A percentile compares a stretch with the other conserved stretches of the same genome.
Conservation (phyloP, 1,139 yeast species). For the Diutina neorugosa region DNA sequence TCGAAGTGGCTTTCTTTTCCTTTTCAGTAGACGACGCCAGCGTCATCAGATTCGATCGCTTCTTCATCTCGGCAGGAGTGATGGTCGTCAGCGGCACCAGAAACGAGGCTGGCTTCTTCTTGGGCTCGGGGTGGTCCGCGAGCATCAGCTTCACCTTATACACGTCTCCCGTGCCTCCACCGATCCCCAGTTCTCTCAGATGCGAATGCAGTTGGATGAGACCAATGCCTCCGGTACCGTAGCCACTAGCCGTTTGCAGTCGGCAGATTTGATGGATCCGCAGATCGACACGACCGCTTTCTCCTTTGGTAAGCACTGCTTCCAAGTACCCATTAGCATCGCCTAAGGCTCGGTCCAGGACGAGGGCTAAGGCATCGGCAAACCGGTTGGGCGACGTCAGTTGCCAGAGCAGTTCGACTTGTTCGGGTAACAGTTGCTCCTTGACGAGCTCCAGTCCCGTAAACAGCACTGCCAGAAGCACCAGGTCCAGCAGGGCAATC, state of each 20-base stretch:
- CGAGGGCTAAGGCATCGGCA: neutral
- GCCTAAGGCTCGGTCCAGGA: neutral
- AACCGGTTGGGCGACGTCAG: neutral
- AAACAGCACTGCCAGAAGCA: neutral
- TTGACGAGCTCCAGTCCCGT: neutral
- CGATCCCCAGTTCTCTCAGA: neutral
- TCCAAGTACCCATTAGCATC: neutral
- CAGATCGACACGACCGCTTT: neutral
- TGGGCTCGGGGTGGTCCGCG: neutral
- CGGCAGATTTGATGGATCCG: neutral
- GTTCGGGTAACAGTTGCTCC: neutral
- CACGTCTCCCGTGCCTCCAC: neutral
- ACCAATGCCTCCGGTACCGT: neutral
- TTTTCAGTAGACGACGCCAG: constrained; percentile 2
- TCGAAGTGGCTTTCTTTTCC: neutral
- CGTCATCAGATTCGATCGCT: constrained; percentile 1
- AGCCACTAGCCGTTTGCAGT: neutral
- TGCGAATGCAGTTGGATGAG: neutral
- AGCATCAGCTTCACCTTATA: constrained; percentile 1
- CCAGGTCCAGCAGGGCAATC: neutral
- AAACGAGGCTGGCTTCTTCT: neutral
- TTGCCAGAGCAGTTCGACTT: neutral
- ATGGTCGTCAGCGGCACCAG: constrained; percentile 3
- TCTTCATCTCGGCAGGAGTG: constrained; percentile 1
- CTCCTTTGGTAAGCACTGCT: neutral